These are phyloP conservation scores for Binderoboletus segoi DNA, from an alignment of 1,284 basidiomycete species.

Conservation along the genomic window DNA sequence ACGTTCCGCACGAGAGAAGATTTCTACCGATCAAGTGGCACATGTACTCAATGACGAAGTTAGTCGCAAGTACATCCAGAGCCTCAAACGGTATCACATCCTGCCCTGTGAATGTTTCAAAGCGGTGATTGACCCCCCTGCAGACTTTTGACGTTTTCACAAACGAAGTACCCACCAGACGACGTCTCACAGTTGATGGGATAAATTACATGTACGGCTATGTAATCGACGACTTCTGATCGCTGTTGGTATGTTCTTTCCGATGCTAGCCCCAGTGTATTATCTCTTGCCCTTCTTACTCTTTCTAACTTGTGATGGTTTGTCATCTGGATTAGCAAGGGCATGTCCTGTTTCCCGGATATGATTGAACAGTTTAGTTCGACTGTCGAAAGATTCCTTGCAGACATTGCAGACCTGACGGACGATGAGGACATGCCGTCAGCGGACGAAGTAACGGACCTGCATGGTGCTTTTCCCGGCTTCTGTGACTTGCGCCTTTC, in stretches of 20 bases:
- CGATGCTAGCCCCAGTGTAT: conserved; percentile 7
- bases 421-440: conserved; percentile 7
- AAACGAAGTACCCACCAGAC: conserved; percentile 91
- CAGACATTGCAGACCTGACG: conserved; percentile 75
- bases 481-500: conserved; percentile 62
- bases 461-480: conserved; percentile 4
- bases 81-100: conserved; percentile 78
- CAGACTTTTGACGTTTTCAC: conserved; percentile 90
- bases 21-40: conserved; percentile 94
- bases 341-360: conserved; percentile 79
- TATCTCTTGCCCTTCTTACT: conserved; percentile 46
- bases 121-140: conserved; percentile 5
- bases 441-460: conserved; percentile 14
- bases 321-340: conserved; percentile 43
- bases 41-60: conserved; percentile 99
- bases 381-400: conserved; percentile 62
- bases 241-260: conserved; percentile 10
- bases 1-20: conserved; percentile 95
- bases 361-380: conserved; percentile 80
- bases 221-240: background rate
- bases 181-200: conserved; percentile 93
- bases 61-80: conserved; percentile 98
- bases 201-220: conserved; percentile 36
- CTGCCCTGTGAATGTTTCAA: conserved; percentile 11
- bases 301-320: conserved; percentile 35